A percentile compares a stretch with the other conserved stretches of the same genome.
phyloP scores from a whole-genome alignment of 306 rosid genomes.

The Styphnolobium japonicum region DNA sequence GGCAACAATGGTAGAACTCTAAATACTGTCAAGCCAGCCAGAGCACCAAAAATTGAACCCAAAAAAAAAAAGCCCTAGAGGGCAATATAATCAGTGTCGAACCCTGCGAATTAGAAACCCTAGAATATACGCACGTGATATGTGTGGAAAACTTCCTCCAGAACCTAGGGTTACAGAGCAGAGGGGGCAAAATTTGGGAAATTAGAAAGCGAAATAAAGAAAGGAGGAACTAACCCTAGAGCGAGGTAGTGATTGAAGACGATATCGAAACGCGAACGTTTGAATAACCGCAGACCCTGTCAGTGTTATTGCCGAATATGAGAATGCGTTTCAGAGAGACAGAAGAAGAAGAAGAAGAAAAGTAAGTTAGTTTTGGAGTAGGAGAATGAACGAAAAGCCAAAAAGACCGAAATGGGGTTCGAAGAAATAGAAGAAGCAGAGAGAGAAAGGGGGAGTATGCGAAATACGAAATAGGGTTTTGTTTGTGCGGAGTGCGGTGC shows the following conservation, averaged over 20 bases:
- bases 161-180: constrained; percentile 54
- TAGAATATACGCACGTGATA: constrained; percentile 16
- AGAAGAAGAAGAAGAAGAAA: neutral
- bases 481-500: too few relatives aligned
- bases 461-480: constrained; percentile 56
- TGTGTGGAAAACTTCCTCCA: constrained; percentile 9
- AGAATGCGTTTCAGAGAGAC: constrained; percentile 35
- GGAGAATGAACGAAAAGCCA: constrained; percentile 2
- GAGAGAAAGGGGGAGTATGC: neutral
- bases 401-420: neutral
- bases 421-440: neutral
- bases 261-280: constrained; percentile 52
- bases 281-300: constrained; percentile 39
- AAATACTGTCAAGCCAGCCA: constrained; percentile 16
- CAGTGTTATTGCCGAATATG: constrained; percentile 5
- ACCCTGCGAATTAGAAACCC: constrained; percentile 46
- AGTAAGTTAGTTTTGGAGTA: constrained; percentile 1
- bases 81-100: constrained; percentile 28
- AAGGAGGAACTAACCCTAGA: constrained; percentile 60
- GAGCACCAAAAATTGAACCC: constrained; percentile 21
- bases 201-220: neutral
- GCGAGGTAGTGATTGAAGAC: constrained; percentile 42
- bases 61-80: constrained; percentile 47
- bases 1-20: constrained; percentile 22
- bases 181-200: neutral